These are phyloP conservation scores for Shiraia sp. DNA, from an alignment of 2,329 filamentous ascomycete genomes.

Conservation along the genomic window DNA sequence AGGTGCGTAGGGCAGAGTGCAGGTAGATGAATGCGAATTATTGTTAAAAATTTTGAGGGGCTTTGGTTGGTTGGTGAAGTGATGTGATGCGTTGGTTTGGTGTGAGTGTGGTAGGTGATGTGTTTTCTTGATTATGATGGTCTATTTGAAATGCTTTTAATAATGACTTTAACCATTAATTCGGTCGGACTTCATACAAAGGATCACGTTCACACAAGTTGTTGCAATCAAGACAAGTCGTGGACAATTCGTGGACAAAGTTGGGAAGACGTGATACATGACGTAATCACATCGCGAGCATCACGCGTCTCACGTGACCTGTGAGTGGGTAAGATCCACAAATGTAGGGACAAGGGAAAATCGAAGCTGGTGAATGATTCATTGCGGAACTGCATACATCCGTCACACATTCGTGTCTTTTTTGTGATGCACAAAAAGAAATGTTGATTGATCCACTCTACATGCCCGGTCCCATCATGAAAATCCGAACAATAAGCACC, in stretches of 20 bases:
- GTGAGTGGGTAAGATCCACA: not conserved
- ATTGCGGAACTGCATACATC: conserved; percentile 6
- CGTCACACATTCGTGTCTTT: not conserved
- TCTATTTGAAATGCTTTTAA: too few species aligned
- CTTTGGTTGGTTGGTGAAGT: too few species aligned
- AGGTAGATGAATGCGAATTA: too few species aligned
- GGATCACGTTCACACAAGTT: too few species aligned
- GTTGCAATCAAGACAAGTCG: too few species aligned
- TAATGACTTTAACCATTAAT: too few species aligned
- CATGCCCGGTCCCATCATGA: conserved; percentile 32
- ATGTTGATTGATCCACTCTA: conserved; percentile 43
- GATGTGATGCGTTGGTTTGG: too few species aligned
- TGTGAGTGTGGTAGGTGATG: too few species aligned
- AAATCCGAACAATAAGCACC: conserved; percentile 32
- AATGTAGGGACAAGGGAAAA: not conserved
- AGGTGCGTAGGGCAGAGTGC: too few species aligned
- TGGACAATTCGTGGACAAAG: not conserved
- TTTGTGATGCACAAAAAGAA: conserved; percentile 17
- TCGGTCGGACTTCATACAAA: too few species aligned
- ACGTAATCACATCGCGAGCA: conserved; percentile 23
- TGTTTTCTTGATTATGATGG: too few species aligned
- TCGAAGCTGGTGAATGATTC: conserved; percentile 19
- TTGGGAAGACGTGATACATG: conserved; percentile 14
- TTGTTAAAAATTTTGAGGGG: too few species aligned
- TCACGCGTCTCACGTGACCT: conserved; percentile 29